These are phyloP conservation scores for Sphagnum tenellum DNA, from an alignment of 225 moss, liverwort and hornwort genomes.

Conservation along the genomic window DNA sequence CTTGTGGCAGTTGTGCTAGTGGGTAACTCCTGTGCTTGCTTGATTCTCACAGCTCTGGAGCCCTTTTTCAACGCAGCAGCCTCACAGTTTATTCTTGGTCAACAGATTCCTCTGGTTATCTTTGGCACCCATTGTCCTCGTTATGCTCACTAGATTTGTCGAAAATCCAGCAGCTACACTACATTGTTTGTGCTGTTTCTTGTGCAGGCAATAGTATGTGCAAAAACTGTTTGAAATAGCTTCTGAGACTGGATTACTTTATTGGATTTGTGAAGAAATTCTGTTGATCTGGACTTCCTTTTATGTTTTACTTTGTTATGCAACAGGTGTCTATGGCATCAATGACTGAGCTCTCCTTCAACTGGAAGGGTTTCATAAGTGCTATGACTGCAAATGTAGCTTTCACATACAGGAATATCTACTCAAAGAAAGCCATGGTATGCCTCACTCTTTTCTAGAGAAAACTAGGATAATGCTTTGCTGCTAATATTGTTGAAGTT, in stretches of 20 bases:
- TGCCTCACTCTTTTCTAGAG: background rate
- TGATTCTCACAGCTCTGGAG: slow-evolving; percentile 51
- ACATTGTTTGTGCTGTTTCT: too few species aligned
- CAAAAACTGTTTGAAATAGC: too few species aligned
- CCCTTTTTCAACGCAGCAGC: slow-evolving; percentile 96
- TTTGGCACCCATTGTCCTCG: slow-evolving; percentile 68
- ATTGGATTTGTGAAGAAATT: too few species aligned
- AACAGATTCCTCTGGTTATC: slow-evolving; percentile 84
- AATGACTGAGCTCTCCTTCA: slow-evolving; percentile 96
- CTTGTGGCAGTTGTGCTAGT: background rate
- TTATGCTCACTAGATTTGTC: slow-evolving; percentile 10
- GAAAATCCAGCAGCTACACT: too few species aligned
- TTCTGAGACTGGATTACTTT: too few species aligned
- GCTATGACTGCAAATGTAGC: slow-evolving; percentile 93
- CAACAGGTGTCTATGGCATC: slow-evolving; percentile 81
- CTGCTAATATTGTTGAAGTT: too few species aligned
- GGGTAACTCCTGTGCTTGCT: background rate
- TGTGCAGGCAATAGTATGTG: too few species aligned
- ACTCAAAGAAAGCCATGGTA: slow-evolving; percentile 99
- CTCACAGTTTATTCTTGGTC: slow-evolving; percentile 85
- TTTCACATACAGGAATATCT: slow-evolving; percentile 95
- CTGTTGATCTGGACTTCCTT: too few species aligned
- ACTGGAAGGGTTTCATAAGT: slow-evolving; percentile 95
- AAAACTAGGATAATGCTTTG: too few species aligned
- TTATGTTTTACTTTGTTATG: background rate